Evolutionary conservation across 108 stramenopile species (phyloP).

Genomic region (Craspedostauros australis): DNA sequence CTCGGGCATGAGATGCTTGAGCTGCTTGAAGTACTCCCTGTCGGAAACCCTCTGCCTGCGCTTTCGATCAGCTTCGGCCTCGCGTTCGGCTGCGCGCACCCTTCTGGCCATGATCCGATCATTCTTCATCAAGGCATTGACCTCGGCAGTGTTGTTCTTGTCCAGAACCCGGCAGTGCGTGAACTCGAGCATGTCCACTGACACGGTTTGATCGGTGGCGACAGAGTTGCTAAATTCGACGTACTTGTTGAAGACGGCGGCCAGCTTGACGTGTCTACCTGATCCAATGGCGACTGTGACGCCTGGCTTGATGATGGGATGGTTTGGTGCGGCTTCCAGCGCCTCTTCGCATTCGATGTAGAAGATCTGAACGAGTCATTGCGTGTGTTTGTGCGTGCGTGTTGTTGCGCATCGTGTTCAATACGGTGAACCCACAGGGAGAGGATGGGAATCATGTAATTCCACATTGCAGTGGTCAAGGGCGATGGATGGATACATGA

Average conservation of each 20-base stretch:
- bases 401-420: slow-evolving; percentile 9
- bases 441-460: slow-evolving; percentile 2
- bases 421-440: slow-evolving; percentile 19
- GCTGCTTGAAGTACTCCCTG: slow-evolving; percentile 50
- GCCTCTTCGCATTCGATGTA: slow-evolving; percentile 46
- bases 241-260: slow-evolving; percentile 55
- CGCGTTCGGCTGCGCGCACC: slow-evolving; percentile 30
- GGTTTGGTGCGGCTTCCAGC: slow-evolving; percentile 32
- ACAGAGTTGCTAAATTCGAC: slow-evolving; percentile 56
- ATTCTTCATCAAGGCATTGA: slow-evolving; percentile 77
- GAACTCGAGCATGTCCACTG: slow-evolving; percentile 59
- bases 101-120: slow-evolving; percentile 63
- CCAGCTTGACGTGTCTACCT: slow-evolving; percentile 61
- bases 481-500: too few species aligned
- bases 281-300: slow-evolving; percentile 63
- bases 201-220: slow-evolving; percentile 1
- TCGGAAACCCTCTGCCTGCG: slow-evolving; percentile 62
- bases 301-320: slow-evolving; percentile 55
- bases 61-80: slow-evolving; percentile 23
- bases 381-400: slow-evolving; percentile 21
- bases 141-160: slow-evolving; percentile 56
- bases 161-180: slow-evolving; percentile 48
- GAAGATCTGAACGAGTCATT: slow-evolving; percentile 32
- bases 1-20: slow-evolving; percentile 47
- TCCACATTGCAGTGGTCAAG: too few species aligned